These are phyloP conservation scores for Aphanomyces stellatus DNA, from an alignment of 352 stramenopile species.

Conservation along the genomic window DNA sequence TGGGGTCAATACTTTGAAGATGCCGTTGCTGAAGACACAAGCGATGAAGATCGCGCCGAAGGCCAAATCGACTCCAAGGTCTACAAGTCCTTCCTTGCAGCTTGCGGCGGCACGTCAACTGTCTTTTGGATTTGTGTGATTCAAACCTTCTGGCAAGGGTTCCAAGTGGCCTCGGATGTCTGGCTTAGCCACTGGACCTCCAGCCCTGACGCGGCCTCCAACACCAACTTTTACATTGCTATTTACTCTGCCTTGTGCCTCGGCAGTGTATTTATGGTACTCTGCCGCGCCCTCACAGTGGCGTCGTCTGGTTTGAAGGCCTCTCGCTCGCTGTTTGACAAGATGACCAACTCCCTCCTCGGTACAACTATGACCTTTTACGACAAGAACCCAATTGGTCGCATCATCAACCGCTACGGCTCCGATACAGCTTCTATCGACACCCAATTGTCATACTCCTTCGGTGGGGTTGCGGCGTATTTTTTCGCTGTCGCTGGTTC, in stretches of 20 bases:
- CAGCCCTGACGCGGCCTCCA: neutral
- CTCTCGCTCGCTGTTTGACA: slow-evolving; percentile 72
- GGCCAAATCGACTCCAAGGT: neutral
- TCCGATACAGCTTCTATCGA: slow-evolving; percentile 91
- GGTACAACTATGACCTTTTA: slow-evolving; percentile 89
- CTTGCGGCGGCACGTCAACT: neutral
- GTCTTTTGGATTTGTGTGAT: neutral
- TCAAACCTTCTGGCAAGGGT: slow-evolving; percentile 5
- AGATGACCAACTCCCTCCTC: slow-evolving; percentile 81
- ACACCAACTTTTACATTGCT: slow-evolving; percentile 6
- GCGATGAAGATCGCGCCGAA: neutral
- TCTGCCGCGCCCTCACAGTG: slow-evolving; percentile 45
- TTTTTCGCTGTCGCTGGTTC: slow-evolving; percentile 69
- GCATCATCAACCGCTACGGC: slow-evolving; percentile 87
- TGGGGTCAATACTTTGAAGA: neutral
- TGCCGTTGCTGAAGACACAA: neutral
- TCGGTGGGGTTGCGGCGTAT: slow-evolving; percentile 49
- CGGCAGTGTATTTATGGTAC: slow-evolving; percentile 11
- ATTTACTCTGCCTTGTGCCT: slow-evolving; percentile 19
- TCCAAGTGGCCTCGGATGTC: slow-evolving; percentile 12
- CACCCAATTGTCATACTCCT: slow-evolving; percentile 63
- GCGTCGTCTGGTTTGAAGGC: slow-evolving; percentile 43
- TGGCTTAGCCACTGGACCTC: slow-evolving; percentile 20
- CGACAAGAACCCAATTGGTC: slow-evolving; percentile 85
- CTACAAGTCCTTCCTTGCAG: neutral